Conservation (phyloP, 2,329 filamentous ascomycete genomes). For the Neonectria faginata region DNA sequence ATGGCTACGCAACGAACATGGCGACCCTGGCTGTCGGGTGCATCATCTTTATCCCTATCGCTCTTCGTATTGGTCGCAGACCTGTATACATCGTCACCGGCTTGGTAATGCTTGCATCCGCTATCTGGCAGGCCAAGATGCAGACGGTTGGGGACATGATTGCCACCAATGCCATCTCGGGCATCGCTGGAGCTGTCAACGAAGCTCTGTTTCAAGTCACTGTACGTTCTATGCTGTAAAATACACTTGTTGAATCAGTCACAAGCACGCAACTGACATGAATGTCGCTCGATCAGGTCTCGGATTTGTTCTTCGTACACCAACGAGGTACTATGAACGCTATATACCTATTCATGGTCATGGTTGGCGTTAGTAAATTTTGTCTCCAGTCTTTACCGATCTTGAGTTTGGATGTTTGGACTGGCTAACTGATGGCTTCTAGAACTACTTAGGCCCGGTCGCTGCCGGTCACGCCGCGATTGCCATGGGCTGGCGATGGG, state of each 20-base stretch:
- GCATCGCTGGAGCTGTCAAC: slow-evolving; percentile 52
- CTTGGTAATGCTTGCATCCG: slow-evolving; percentile 35
- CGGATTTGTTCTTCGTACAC: slow-evolving; percentile 49
- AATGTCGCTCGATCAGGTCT: slow-evolving; percentile 10
- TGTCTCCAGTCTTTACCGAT: background rate
- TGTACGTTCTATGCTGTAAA: slow-evolving; percentile 11
- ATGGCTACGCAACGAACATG: slow-evolving; percentile 44
- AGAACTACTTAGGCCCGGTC: slow-evolving; percentile 38
- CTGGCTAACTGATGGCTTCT: accelerated
- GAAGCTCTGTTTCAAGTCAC: slow-evolving; percentile 54
- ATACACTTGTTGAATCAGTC: too few species aligned
- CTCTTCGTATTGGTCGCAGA: slow-evolving; percentile 48
- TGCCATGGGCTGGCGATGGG: slow-evolving; percentile 28
- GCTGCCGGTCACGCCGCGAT: slow-evolving; percentile 29
- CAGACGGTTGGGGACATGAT: slow-evolving; percentile 37
- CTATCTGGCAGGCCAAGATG: slow-evolving; percentile 44
- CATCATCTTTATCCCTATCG: slow-evolving; percentile 50
- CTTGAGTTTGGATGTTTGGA: background rate
- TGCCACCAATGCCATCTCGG: slow-evolving; percentile 43
- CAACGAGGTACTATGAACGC: slow-evolving; percentile 49
- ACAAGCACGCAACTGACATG: background rate
- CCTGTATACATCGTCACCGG: slow-evolving; percentile 45
- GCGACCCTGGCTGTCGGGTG: slow-evolving; percentile 47
- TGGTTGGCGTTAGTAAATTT: slow-evolving; percentile 28
- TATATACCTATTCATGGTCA: slow-evolving; percentile 33